Evolutionary conservation across 2,329 filamentous ascomycete species (phyloP), one percentile per base, ranked within the genome.

Genomic region (Trichophyton simii): DNA sequence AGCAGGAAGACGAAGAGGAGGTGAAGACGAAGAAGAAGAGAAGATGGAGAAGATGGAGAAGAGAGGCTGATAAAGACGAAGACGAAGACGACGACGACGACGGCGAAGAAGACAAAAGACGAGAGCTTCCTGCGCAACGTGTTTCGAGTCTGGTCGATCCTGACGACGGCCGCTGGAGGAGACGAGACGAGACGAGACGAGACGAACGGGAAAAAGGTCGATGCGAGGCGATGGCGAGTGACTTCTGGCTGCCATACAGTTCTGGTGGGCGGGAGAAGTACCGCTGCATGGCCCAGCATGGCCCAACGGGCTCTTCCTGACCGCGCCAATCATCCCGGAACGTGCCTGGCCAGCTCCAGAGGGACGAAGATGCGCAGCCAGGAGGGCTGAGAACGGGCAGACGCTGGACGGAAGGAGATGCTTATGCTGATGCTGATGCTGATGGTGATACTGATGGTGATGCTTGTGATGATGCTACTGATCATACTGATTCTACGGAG

Each of bases 301-400:
- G n/a, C 18, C 55, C n/a, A 41, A 36, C 55, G 34, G 34, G 34
- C 34, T 38, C 34, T 38, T 38, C 41, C n/a, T 44, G 15, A 58
- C 42, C 57, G 36, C 41, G 57, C 57, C 57, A 58, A 58, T 58
- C 57, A 58, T 58, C 57, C 57, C 57, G 42, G 57, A 58, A 58
- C 57, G 57, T 58, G 57, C 41, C 57, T 46, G 57, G 36, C 41
- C 28, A 38, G 50, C 50, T 38, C 18, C 15, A 31, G 25, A 28
- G 28, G 28, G 28, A 31, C 34, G 34, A 38, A 38, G 9, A 38
- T 38, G 34, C 34, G 34, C 34, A 7, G 7, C 28, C 28, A 1
- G 7, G 28, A 31, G 28, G 28, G 28, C 28, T 31, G 28, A 31
- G 22, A 22, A 22, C 22, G 22, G 22, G 22, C 22, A 22, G 22